A percentile compares a stretch with the other conserved stretches of the same genome.
phyloP scores from a whole-genome alignment of 805 yeast species.

The Cyberlindnera japonica region DNA sequence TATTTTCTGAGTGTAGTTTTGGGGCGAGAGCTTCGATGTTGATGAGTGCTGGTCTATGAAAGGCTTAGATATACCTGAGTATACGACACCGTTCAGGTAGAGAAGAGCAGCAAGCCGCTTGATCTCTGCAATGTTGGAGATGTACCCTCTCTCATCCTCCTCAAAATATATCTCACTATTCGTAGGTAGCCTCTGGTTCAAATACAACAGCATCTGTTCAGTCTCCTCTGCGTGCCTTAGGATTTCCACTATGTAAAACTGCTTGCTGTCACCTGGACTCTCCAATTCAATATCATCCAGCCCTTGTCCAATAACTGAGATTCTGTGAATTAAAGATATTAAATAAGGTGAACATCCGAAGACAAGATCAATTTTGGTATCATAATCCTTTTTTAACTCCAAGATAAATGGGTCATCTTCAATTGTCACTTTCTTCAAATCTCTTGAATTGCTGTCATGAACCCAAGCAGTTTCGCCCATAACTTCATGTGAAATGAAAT shows the following conservation, averaged over 20 bases:
- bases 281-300: constrained; percentile 34
- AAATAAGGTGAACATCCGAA: constrained; percentile 40
- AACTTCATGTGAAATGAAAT: constrained; percentile 40
- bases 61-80: constrained; percentile 17
- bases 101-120: constrained; percentile 34
- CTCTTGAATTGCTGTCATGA: constrained; percentile 17
- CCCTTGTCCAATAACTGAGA: constrained; percentile 35
- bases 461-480: constrained; percentile 43
- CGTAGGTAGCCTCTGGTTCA: constrained; percentile 26
- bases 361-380: constrained; percentile 35
- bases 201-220: constrained; percentile 24
- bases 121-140: constrained; percentile 36
- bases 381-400: constrained; percentile 32
- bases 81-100: constrained; percentile 35
- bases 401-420: constrained; percentile 32
- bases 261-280: constrained; percentile 9
- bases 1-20: constrained; percentile 22
- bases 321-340: constrained; percentile 34
- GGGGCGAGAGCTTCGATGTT: constrained; percentile 17
- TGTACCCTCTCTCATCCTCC: constrained; percentile 17
- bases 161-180: constrained; percentile 23
- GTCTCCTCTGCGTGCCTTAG: constrained; percentile 28
- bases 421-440: constrained; percentile 16
- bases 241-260: constrained; percentile 19
- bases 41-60: constrained; percentile 2